Percentiles rank a stretch among this genome's conserved stretches.
These are phyloP conservation scores for Puccinia sorghi DNA, from an alignment of 1,284 basidiomycete species.

Conservation along the genomic window DNA sequence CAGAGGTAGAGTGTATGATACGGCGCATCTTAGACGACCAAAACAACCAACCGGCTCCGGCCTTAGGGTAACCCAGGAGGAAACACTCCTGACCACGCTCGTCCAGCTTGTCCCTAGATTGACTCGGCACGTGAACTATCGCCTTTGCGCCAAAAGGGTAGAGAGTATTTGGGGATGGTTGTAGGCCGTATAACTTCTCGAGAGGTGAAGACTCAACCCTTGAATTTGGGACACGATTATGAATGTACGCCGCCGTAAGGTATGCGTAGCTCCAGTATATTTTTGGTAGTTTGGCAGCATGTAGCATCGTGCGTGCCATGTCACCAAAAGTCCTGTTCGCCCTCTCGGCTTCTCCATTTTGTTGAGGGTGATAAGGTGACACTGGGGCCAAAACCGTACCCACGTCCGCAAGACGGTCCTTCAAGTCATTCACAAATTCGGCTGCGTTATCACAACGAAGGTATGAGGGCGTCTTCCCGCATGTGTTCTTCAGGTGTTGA, in stretches of 20 bases:
- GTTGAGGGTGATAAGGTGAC: too few relatives aligned
- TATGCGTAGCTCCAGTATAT: too few relatives aligned
- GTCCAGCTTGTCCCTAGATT: neutral
- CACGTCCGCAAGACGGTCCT: neutral
- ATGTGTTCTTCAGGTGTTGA: neutral
- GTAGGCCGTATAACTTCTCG: neutral
- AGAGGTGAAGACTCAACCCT: neutral
- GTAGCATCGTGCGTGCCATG: too few relatives aligned
- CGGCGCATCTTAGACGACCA: neutral
- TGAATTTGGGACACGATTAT: neutral
- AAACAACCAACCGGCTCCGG: constrained; percentile 20
- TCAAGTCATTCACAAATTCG: neutral
- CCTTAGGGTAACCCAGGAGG: neutral
- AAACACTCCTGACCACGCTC: neutral
- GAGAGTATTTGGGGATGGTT: neutral
- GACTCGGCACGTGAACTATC: neutral
- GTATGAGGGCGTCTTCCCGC: neutral
- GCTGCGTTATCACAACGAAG: neutral
- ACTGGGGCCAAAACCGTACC: neutral
- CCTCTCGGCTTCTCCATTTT: too few relatives aligned
- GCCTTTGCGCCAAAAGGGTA: neutral
- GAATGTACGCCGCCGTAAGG: neutral
- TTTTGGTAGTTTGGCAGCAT: too few relatives aligned
- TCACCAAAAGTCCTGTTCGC: too few relatives aligned
- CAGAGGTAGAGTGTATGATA: neutral